Conservation (phyloP, 495 filamentous ascomycete genomes). For the Penicillium canescens region DNA sequence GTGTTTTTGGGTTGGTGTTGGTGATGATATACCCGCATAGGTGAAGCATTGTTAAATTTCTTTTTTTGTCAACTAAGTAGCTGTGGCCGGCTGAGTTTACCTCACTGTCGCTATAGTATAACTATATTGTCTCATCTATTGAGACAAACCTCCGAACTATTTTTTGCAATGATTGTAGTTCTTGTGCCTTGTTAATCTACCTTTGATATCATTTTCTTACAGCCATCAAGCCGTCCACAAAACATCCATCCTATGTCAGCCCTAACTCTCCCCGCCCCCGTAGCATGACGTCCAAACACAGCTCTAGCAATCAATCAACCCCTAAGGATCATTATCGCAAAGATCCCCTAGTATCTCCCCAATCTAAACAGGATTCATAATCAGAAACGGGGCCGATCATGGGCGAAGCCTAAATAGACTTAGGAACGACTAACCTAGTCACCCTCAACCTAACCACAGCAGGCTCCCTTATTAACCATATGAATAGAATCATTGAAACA, state of each 20-base stretch:
- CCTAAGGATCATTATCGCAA: conserved; percentile 61
- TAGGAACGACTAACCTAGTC: too few relatives aligned
- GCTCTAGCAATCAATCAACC: conserved; percentile 59
- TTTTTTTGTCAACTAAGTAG: conserved; percentile 7
- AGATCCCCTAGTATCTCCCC: conserved; percentile 67
- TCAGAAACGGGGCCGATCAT: conserved; percentile 34
- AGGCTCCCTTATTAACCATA: too few relatives aligned
- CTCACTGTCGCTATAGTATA: conserved; percentile 24
- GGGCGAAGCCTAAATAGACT: too few relatives aligned
- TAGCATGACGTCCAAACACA: conserved; percentile 56
- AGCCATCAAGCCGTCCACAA: too few relatives aligned
- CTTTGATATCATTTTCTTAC: too few relatives aligned
- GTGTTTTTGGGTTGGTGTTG: conserved; percentile 22
- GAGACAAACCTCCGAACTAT: neutral
- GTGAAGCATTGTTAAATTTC: conserved; percentile 13
- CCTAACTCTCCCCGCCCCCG: conserved; percentile 19
- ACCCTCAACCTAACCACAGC: too few relatives aligned
- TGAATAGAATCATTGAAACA: too few relatives aligned
- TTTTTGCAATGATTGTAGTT: neutral
- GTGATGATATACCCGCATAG: conserved; percentile 30
- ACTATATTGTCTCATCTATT: conserved; percentile 27
- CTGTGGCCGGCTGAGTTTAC: conserved; percentile 6
- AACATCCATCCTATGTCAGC: too few relatives aligned
- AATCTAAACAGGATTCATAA: conserved; percentile 25
- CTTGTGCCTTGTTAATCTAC: too few relatives aligned